Conservation (phyloP, 2,329 filamentous ascomycete genomes). For the Grosmannia penicillata region DNA sequence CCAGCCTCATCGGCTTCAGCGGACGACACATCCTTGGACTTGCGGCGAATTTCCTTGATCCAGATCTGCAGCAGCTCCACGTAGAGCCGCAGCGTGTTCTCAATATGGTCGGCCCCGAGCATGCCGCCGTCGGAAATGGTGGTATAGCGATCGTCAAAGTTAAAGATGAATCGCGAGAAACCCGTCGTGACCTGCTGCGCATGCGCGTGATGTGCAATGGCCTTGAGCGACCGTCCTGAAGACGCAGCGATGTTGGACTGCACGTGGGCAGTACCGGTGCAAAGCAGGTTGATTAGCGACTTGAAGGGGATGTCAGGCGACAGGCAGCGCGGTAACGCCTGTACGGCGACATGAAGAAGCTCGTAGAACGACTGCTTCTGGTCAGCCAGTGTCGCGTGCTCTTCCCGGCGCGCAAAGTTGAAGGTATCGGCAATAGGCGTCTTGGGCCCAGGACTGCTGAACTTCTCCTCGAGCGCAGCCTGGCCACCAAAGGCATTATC, state of each 20-base stretch:
- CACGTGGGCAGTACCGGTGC: conserved; percentile 91
- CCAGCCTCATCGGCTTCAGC: conserved; percentile 26
- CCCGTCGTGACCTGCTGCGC: conserved; percentile 93
- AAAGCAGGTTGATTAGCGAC: conserved; percentile 82
- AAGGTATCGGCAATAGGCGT: conserved; percentile 93
- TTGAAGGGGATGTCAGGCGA: conserved; percentile 87
- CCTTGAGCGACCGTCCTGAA: conserved; percentile 84
- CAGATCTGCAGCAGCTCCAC: conserved; percentile 90
- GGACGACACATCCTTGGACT: conserved; percentile 54
- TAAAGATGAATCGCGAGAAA: conserved; percentile 95
- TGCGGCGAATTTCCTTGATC: conserved; percentile 91
- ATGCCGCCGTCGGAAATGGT: conserved; percentile 98
- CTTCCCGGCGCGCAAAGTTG: conserved; percentile 74
- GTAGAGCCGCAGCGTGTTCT: conserved; percentile 83
- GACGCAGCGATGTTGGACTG: conserved; percentile 84
- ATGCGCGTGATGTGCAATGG: conserved; percentile 83
- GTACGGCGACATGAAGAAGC: conserved; percentile 84
- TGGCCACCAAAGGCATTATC: conserved; percentile 96
- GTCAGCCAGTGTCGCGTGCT: conserved; percentile 55
- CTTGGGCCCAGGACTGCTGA: conserved; percentile 73
- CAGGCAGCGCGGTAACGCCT: conserved; percentile 85
- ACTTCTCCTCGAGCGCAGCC: conserved; percentile 89
- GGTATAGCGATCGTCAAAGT: conserved; percentile 91
- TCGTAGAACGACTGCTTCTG: conserved; percentile 94
- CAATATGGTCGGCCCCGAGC: conserved; percentile 85